These are phyloP conservation scores for Podospora fimiseda DNA, from an alignment of 495 filamentous ascomycete species.

Conservation along the genomic window DNA sequence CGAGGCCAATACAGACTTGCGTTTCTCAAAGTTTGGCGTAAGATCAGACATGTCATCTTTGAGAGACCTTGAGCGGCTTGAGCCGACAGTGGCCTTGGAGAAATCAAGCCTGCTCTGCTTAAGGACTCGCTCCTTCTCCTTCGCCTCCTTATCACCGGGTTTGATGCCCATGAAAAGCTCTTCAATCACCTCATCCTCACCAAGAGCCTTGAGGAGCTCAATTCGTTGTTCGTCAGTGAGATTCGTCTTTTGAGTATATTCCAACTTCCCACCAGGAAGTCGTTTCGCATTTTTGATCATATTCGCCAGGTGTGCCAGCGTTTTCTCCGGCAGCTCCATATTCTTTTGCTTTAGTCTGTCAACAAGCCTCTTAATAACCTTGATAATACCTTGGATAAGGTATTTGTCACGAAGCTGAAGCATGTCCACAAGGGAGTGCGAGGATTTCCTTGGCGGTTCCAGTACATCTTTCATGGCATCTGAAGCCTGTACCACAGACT, in stretches of 20 bases:
- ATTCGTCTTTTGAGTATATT: slow-evolving; percentile 60
- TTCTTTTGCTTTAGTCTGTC: slow-evolving; percentile 61
- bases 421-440: slow-evolving; percentile 70
- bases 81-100: slow-evolving; percentile 26
- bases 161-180: slow-evolving; percentile 38
- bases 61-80: slow-evolving; percentile 20
- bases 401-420: slow-evolving; percentile 77
- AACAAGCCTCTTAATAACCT: slow-evolving; percentile 59
- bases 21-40: slow-evolving; percentile 35
- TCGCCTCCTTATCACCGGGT: slow-evolving; percentile 46
- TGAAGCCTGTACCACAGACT: slow-evolving; percentile 37
- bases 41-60: slow-evolving; percentile 34
- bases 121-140: slow-evolving; percentile 39
- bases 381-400: slow-evolving; percentile 67
- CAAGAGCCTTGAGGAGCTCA: slow-evolving; percentile 70
- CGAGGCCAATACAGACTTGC: slow-evolving; percentile 20
- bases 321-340: slow-evolving; percentile 57
- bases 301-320: slow-evolving; percentile 57
- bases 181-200: slow-evolving; percentile 59
- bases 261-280: slow-evolving; percentile 24
- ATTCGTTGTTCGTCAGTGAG: slow-evolving; percentile 71
- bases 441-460: slow-evolving; percentile 54
- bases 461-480: slow-evolving; percentile 50
- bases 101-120: slow-evolving; percentile 63
- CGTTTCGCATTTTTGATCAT: slow-evolving; percentile 30